These are phyloP conservation scores for Endocalyx cinctus DNA, from an alignment of 2,329 filamentous ascomycete genomes.

Conservation along the genomic window DNA sequence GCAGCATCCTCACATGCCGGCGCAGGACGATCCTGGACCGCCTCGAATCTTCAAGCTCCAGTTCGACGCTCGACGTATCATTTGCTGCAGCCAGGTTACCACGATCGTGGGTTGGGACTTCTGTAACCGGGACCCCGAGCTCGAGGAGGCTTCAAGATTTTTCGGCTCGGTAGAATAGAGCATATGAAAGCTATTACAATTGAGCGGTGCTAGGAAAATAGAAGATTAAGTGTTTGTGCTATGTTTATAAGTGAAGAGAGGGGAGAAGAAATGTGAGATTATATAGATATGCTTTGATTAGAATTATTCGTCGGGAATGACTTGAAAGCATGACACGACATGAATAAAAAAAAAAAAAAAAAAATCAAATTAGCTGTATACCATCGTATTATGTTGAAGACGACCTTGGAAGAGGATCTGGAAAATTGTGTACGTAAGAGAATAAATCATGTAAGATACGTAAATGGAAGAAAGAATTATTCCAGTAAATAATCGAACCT, in stretches of 20 bases:
- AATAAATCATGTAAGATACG: too few species aligned
- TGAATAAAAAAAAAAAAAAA: too few species aligned
- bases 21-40: slow-evolving; percentile 40
- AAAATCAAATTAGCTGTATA: too few species aligned
- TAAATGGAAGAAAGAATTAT: too few species aligned
- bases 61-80: slow-evolving; percentile 87
- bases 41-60: slow-evolving; percentile 89
- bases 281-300: neutral
- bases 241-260: slow-evolving; percentile 3
- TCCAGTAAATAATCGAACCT: too few species aligned
- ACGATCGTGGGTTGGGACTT: slow-evolving; percentile 98
- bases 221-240: slow-evolving; percentile 12
- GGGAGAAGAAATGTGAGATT: slow-evolving; percentile 1
- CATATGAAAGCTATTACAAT: neutral
- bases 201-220: neutral
- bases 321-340: too few species aligned
- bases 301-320: too few species aligned
- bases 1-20: slow-evolving; percentile 44
- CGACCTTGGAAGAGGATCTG: too few species aligned
- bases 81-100: slow-evolving; percentile 89
- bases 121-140: slow-evolving; percentile 76
- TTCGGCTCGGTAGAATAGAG: slow-evolving; percentile 60
- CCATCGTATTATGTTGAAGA: too few species aligned
- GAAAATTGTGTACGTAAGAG: too few species aligned
- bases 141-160: slow-evolving; percentile 73